Conservation (phyloP, 2,329 filamentous ascomycete species). For the Fusarium miscanthi region DNA sequence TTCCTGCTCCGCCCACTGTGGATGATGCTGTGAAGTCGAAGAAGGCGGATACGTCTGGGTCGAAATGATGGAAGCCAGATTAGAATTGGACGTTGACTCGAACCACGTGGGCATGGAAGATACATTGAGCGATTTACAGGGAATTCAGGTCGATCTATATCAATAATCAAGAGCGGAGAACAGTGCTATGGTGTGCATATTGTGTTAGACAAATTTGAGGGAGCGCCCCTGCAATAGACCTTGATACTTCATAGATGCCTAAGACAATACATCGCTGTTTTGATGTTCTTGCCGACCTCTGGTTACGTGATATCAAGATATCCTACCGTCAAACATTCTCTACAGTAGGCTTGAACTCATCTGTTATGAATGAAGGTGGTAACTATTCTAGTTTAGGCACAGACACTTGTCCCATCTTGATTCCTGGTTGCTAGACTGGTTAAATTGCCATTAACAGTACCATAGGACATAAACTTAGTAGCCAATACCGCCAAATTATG, state of each 20-base stretch:
- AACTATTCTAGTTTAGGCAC: neutral
- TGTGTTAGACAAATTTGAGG: neutral
- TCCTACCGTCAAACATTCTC: neutral
- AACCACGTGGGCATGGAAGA: neutral
- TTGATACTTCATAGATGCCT: neutral
- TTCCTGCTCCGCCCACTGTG: slow-evolving; percentile 62
- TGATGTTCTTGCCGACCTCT: neutral
- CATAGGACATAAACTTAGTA: too few relatives aligned
- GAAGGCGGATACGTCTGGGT: slow-evolving; percentile 45
- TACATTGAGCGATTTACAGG: slow-evolving; percentile 5
- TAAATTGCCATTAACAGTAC: too few relatives aligned
- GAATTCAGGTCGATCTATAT: neutral
- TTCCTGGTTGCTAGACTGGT: neutral
- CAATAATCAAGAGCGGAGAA: neutral
- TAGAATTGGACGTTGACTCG: neutral
- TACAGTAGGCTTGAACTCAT: neutral
- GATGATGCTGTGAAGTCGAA: slow-evolving; percentile 60
- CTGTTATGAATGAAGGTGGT: neutral
- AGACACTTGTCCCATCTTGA: neutral
- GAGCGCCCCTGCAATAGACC: neutral
- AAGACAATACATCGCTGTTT: neutral
- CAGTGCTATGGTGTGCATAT: neutral
- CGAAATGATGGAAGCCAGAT: slow-evolving; percentile 16
- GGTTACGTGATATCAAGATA: neutral
- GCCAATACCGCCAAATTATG: too few relatives aligned